Evolutionary conservation across 179 eudicot genomes (phyloP).

Genomic region (Drosera spatulata): DNA sequence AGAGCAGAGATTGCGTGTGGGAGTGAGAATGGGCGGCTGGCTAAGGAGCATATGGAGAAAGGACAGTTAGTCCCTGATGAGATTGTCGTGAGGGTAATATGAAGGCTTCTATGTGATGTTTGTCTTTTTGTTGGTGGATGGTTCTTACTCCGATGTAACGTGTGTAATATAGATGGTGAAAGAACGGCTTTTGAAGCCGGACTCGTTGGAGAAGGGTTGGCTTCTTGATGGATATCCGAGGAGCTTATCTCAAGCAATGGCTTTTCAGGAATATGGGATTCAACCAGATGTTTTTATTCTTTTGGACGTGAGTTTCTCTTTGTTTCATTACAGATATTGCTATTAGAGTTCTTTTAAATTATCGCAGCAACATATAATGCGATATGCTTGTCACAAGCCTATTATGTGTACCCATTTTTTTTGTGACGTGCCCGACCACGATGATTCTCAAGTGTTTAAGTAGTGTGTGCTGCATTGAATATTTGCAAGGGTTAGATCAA

Average conservation of each 20-base stretch:
- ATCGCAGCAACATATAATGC: too few species aligned
- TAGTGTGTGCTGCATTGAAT: too few species aligned
- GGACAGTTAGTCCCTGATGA: conserved; percentile 95
- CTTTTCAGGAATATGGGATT: conserved; percentile 65
- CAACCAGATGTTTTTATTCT: conserved; percentile 84
- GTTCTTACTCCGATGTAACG: conserved; percentile 7
- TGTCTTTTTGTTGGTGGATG: conserved; percentile 2
- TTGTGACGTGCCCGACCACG: too few species aligned
- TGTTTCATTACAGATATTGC: too few species aligned
- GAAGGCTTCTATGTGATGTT: not conserved
- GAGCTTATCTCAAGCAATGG: conserved; percentile 91
- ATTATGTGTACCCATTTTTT: too few species aligned
- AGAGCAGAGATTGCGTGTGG: conserved; percentile 79
- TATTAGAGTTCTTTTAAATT: too few species aligned
- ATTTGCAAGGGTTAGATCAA: too few species aligned
- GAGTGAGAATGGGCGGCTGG: conserved; percentile 77
- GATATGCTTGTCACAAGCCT: too few species aligned
- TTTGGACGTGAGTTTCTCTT: conserved; percentile 65
- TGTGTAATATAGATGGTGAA: conserved; percentile 69
- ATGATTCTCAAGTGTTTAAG: too few species aligned
- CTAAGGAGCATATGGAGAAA: conserved; percentile 91
- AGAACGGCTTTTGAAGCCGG: conserved; percentile 66
- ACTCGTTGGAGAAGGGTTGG: conserved; percentile 94
- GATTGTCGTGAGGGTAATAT: conserved; percentile 82
- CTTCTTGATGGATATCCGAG: conserved; percentile 98